Evolutionary conservation across 2,329 filamentous ascomycete genomes (phyloP).

Genomic region (Pseudogymnoascus sp.): DNA sequence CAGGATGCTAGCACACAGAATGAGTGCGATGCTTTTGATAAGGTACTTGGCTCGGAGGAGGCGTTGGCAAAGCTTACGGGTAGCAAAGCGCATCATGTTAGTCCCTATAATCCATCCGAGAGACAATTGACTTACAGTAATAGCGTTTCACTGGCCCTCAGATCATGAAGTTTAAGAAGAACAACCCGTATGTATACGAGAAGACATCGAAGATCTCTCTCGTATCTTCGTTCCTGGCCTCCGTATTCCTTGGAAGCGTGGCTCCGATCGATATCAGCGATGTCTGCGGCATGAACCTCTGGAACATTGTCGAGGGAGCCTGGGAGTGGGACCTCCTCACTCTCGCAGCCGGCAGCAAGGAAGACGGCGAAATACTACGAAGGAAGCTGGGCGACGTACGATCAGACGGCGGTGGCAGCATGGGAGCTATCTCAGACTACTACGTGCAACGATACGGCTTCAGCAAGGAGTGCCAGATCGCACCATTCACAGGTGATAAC

Average conservation of each 20-base stretch:
- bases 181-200: conserved; percentile 72
- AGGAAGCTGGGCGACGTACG: conserved; percentile 73
- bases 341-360: conserved; percentile 49
- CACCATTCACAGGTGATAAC: conserved; percentile 92
- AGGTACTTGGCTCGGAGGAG: conserved; percentile 55
- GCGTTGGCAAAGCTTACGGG: conserved; percentile 73
- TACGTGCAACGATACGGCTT: conserved; percentile 76
- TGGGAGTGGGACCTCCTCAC: conserved; percentile 72
- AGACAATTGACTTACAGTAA: neutral
- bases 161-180: conserved; percentile 78
- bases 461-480: conserved; percentile 62
- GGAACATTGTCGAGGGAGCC: conserved; percentile 68
- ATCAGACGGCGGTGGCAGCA: conserved; percentile 68
- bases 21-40: conserved; percentile 86
- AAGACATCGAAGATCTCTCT: conserved; percentile 80
- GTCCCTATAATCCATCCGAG: conserved; percentile 26
- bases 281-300: conserved; percentile 93
- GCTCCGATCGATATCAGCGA: conserved; percentile 91
- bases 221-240: conserved; percentile 91
- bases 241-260: conserved; percentile 74
- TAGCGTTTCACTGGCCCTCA: conserved; percentile 96
- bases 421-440: conserved; percentile 71
- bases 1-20: conserved; percentile 91
- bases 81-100: conserved; percentile 87
- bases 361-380: conserved; percentile 55